Evolutionary conservation across 2,329 filamentous ascomycete genomes (phyloP), one percentile per base, ranked within the genome.

Genomic region (Claviceps pazoutovae): DNA sequence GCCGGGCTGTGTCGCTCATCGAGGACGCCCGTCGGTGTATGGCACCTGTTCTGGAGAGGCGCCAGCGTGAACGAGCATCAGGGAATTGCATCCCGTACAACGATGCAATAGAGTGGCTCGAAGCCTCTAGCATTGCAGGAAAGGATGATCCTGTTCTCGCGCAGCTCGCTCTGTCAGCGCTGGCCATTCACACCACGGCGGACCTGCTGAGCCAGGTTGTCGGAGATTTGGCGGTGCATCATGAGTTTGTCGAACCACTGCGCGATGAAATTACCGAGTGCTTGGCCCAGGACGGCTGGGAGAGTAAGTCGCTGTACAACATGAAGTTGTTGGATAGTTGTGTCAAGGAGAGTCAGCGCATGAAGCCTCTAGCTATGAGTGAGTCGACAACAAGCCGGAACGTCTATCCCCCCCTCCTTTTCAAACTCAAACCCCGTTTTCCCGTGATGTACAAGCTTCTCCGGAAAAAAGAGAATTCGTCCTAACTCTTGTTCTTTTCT

Each of bases 31-130:
- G 48, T 39, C 16, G 19, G 11, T 49, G 26, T 17, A 34, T 49
- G 26, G 48, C 16, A 7, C 48, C 48, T 13, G 6, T 49, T 3
- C 14, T 49, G n/a, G 48, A 44, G 16, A 49, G 39, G 17, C 39
- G 39, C 9, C 38, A 30, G 9, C 39, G 26, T 13, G 39, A 49
- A 19, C n/a, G 23, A 19, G 48, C 38, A 11, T 46, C 45, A 7
- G 66, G 44, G 66, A 69, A 13, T 53, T 36, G 30, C 11, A 30
- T 34, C 46, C 21, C 75, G 7, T 54, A 53, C 26, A 55, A 56
- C 39, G 75, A 79, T 62, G 75, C 73, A 56, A 63, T 79, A 46
- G 76, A 71, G n/a, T 80, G 76, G 77, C 68, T 71, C 53, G 75
- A 79, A 54, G 65, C 68, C 17, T 66, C 69, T 48, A 74, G 74